A percentile compares a stretch with the other conserved stretches of the same genome.
These are phyloP conservation scores for Rusavskia elegans DNA, from an alignment of 495 filamentous ascomycete genomes.

Conservation along the genomic window DNA sequence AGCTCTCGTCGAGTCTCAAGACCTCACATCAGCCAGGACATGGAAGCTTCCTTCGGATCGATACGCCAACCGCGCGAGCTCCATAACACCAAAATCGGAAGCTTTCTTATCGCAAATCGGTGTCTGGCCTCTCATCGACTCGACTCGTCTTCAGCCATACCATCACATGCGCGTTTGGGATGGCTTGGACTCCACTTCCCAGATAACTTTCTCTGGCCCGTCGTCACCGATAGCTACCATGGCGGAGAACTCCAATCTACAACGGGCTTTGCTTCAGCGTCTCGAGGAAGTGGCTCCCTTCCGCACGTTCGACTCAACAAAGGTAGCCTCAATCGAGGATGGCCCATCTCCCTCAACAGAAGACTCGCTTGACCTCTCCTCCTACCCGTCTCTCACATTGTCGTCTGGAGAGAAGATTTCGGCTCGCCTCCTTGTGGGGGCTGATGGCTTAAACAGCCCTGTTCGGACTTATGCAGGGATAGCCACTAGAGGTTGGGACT, in stretches of 20 bases:
- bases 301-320: conserved; percentile 55
- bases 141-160: conserved; percentile 64
- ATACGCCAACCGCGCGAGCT: conserved; percentile 90
- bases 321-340: conserved; percentile 59
- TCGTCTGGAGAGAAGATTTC: conserved; percentile 40
- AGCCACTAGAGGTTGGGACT: conserved; percentile 78
- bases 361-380: conserved; percentile 56
- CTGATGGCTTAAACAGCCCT: conserved; percentile 88
- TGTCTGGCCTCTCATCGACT: conserved; percentile 66
- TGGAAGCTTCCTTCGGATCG: conserved; percentile 48
- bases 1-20: conserved; percentile 81
- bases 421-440: conserved; percentile 77
- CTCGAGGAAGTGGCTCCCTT: conserved; percentile 53
- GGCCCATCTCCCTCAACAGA: conserved; percentile 24
- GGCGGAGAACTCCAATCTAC: conserved; percentile 87
- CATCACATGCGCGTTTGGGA: conserved; percentile 96
- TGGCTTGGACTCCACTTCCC: conserved; percentile 68
- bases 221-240: conserved; percentile 68
- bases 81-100: conserved; percentile 73
- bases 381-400: conserved; percentile 73
- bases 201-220: conserved; percentile 67
- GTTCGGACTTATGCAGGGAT: conserved; percentile 84
- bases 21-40: conserved; percentile 46
- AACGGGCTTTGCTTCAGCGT: conserved; percentile 52
- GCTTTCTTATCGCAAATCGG: conserved; percentile 60